Evolutionary conservation across 768 basidiomycete genomes (phyloP), one percentile per base, ranked within the genome.

Genomic region (Hericium erinaceus): DNA sequence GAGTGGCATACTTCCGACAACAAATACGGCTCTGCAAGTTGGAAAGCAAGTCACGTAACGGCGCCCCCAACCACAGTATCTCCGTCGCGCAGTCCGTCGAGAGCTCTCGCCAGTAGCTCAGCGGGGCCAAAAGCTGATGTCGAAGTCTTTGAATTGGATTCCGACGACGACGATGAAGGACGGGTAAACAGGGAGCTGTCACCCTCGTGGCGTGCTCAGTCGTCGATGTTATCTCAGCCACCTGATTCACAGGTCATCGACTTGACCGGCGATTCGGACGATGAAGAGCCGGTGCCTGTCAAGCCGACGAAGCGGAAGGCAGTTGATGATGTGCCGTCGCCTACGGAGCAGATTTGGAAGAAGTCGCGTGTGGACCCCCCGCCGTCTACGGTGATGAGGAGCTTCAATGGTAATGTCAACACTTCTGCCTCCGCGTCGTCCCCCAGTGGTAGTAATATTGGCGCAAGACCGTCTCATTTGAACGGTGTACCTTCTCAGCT

Each of bases 1-100:
- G 87, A 95, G 68, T 99, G 97, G 97, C 95, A 97, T 68, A 93
- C 93, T 1, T 74, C 80, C 16, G 93, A 98, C 71, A 80, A 88
- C 73, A 92, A 88, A 70, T 88, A 81, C 65, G 92, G 82, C 1
- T 93, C 91, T 18, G 64, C 73, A 1, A 73, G 69, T 33, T 97
- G 94, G 93, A 81, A 78, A 62, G 77, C 77, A 48, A 63, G 70
- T 0, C 82, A 87, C 68, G 75, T 53, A 28, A 37, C 39, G n/a
- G 52, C 39, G 6, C 48, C 61, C 12, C 41, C 80, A 12, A 68
- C 69, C 18, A 59, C 65, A 4, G 60, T 58, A 8, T 56, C 61
- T 2, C 61, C 63, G 26, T 60, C 60, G 13, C 39, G 54, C 0
- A 62, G 61, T 11, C 62, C 68, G 16, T 67, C 70, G 0, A 40